Base-by-base conservation (phyloP, 106 monocot species). In the Gastrodia elata region DNA sequence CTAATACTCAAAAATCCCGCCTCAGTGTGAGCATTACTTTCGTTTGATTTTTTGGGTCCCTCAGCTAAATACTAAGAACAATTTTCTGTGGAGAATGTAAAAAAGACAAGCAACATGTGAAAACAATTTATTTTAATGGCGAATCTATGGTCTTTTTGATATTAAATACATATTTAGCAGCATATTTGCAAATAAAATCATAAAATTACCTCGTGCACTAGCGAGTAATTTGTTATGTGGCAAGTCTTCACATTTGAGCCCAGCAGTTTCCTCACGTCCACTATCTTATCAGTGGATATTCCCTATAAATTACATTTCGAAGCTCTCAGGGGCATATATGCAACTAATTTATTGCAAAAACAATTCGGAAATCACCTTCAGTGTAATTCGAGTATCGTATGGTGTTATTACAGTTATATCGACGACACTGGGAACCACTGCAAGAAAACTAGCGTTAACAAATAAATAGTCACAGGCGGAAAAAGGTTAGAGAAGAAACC, bases 141-240 rank as follows among this genome's bases (percentile, higher is more conserved):
- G n/a, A 8, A 8, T 44, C 16, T 2, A 44, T 5, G 44, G 11
- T 44, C 6, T 5, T 44, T 10, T 10, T n/a, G 2, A 44, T 14
- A 44, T 2, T 5, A 44, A 44, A 10, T 10, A 5, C 16, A 16
- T 11, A 13, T 48, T 48, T 15, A 48, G 11, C 4, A 18, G 11
- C 20, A 4, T 4, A 48, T 11, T 11, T 48, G 10, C 3, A 48
- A 48, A 48, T 48, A 48, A 18, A 8, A 26, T 58, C 1, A 0
- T 33, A 22, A 5, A 27, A 39, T 20, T 88, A 95, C 95, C 89
- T 40, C 70, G 70, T 95, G 95, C 0, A 72, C 55, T 7, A 95
- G 81, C 64, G 95, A 92, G 61, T 89, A 95, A 61, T 83, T 89
- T 9, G 95, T 95, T 15, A 95, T 69, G 33, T 95, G 95, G 67